A percentile compares a stretch with the other conserved stretches of the same genome.
Conservation (phyloP, 108 stramenopile species). For the Pseudonitzschia delicatissima region DNA sequence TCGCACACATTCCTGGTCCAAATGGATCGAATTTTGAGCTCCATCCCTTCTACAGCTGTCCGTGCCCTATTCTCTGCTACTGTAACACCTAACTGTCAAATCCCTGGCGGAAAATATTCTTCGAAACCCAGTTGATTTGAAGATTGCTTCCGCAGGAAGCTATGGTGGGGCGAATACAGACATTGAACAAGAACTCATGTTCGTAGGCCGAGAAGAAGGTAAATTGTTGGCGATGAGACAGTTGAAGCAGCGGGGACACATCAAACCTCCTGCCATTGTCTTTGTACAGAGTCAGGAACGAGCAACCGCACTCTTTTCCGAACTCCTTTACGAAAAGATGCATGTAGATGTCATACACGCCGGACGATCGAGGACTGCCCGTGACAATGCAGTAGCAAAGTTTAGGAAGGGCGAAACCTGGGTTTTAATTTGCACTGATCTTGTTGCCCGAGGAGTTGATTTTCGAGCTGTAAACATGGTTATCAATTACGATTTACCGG, state of each 20-base stretch:
- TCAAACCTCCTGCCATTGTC: slow-evolving; percentile 83
- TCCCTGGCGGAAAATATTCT: slow-evolving; percentile 86
- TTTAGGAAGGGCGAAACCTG: slow-evolving; percentile 96
- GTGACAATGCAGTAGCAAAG: slow-evolving; percentile 86
- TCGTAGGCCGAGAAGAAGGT: slow-evolving; percentile 97
- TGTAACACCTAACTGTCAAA: slow-evolving; percentile 79
- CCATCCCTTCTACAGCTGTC: slow-evolving; percentile 69
- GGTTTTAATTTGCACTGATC: slow-evolving; percentile 97
- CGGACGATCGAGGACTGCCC: slow-evolving; percentile 75
- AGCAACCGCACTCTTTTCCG: slow-evolving; percentile 91
- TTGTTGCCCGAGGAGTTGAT: slow-evolving; percentile 98
- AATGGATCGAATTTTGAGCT: slow-evolving; percentile 89
- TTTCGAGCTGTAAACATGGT: slow-evolving; percentile 96
- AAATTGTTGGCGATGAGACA: slow-evolving; percentile 94
- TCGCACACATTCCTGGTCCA: slow-evolving; percentile 83
- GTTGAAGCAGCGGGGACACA: slow-evolving; percentile 62
- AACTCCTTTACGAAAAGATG: slow-evolving; percentile 92
- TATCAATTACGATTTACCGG: slow-evolving; percentile 96
- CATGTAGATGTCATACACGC: slow-evolving; percentile 95
- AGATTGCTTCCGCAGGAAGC: slow-evolving; percentile 56
- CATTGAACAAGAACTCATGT: slow-evolving; percentile 88
- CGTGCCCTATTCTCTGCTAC: slow-evolving; percentile 97
- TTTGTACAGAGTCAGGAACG: slow-evolving; percentile 96
- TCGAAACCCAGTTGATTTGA: slow-evolving; percentile 88
- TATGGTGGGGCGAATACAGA: slow-evolving; percentile 77